Evolutionary conservation across 208 protist genomes (phyloP).

Genomic region (Histomonas meleagridis): DNA sequence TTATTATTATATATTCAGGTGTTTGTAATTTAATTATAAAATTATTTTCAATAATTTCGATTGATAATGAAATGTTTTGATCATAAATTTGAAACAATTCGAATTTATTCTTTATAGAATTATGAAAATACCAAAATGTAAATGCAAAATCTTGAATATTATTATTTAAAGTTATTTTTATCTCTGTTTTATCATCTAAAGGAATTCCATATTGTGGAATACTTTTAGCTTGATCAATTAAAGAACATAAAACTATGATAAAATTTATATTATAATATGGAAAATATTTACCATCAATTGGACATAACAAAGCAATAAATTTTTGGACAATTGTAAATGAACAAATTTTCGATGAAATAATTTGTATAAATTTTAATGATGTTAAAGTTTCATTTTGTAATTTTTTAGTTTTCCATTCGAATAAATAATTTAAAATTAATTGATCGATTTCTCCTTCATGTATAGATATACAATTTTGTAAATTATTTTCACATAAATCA

Average conservation of each 20-base stretch:
- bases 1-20: background rate
- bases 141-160: background rate
- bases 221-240: background rate
- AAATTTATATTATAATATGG: background rate
- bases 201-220: background rate
- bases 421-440: background rate
- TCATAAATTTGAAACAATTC: background rate
- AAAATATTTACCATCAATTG: background rate
- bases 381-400: background rate
- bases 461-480: background rate
- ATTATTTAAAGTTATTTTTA: background rate
- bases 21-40: background rate
- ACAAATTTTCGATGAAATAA: conserved; percentile 28
- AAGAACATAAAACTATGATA: background rate
- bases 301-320: conserved; percentile 20
- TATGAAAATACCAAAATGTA: background rate
- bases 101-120: background rate
- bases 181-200: background rate
- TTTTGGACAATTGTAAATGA: background rate
- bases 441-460: background rate
- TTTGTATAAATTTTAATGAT: background rate
- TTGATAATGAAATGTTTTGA: background rate
- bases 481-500: background rate
- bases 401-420: background rate
- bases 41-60: background rate